Conservation (phyloP, 2,329 filamentous ascomycete species). For the Zarea fungicola region DNA sequence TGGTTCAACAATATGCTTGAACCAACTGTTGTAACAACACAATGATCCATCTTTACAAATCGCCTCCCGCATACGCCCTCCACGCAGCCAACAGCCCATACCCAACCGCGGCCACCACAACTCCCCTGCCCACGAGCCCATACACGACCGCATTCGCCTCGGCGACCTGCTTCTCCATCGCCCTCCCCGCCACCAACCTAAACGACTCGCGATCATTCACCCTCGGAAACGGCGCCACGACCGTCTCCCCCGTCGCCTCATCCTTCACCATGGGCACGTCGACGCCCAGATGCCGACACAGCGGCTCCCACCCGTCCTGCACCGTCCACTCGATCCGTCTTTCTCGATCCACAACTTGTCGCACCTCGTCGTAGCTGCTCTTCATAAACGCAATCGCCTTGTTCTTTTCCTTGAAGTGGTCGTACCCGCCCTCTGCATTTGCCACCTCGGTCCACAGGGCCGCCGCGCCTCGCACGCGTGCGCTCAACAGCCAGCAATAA, state of each 20-base stretch:
- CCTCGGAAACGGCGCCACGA: conserved; percentile 18
- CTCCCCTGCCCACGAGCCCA: neutral
- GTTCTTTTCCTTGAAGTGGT: conserved; percentile 29
- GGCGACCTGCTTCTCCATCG: conserved; percentile 7
- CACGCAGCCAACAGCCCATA: conserved; percentile 4
- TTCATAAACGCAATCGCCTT: conserved; percentile 34
- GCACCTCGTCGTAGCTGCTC: conserved; percentile 32
- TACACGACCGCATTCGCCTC: neutral
- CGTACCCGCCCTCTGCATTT: conserved; percentile 16
- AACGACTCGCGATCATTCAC: conserved; percentile 18
- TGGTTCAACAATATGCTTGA: too few relatives aligned
- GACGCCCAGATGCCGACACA: conserved; percentile 35
- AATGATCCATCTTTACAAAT: too few relatives aligned
- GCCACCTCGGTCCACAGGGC: conserved; percentile 6
- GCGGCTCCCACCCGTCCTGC: conserved; percentile 35
- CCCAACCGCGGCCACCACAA: neutral
- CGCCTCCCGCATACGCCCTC: neutral
- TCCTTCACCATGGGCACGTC: conserved; percentile 30
- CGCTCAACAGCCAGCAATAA: conserved; percentile 16
- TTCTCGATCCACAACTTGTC: conserved; percentile 27
- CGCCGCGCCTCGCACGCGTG: conserved; percentile 12
- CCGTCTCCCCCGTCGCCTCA: conserved; percentile 19
- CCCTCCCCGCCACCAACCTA: neutral
- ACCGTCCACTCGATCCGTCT: conserved; percentile 34
- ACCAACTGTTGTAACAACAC: too few relatives aligned